phyloP scores from a whole-genome alignment of 768 basidiomycete genomes.

The Boletus rufocinnamomeus region DNA sequence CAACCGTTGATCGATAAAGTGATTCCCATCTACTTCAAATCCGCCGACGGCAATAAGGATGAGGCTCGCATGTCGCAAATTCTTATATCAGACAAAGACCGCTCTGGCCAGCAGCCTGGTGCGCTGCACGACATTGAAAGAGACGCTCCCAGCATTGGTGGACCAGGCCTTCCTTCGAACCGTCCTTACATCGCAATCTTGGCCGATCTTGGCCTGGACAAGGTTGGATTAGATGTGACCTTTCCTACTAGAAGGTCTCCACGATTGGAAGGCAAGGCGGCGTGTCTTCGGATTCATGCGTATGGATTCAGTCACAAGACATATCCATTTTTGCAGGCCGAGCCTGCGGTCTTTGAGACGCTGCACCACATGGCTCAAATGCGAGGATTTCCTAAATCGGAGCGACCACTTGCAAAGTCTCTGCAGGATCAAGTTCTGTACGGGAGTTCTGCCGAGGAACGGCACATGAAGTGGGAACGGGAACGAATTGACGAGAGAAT shows the following conservation, averaged over 20 bases:
- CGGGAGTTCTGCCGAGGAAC: too few relatives aligned
- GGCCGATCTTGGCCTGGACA: background rate
- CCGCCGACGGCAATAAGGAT: background rate
- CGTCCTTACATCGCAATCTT: background rate
- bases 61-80: background rate
- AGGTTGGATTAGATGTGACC: background rate
- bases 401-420: too few relatives aligned
- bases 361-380: too few relatives aligned
- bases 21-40: background rate
- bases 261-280: background rate
- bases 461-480: background rate
- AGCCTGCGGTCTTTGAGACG: background rate
- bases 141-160: background rate
- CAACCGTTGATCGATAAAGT: background rate
- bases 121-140: background rate
- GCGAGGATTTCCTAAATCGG: too few relatives aligned
- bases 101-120: rapidly evolving
- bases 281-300: background rate
- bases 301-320: background rate
- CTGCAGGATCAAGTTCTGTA: too few relatives aligned
- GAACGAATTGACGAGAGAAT: too few relatives aligned
- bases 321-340: background rate
- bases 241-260: background rate
- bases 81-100: background rate
- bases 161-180: background rate